Evolutionary conservation across 768 basidiomycete genomes (phyloP), one percentile per base, ranked within the genome.

Genomic region (Zangia roseola): DNA sequence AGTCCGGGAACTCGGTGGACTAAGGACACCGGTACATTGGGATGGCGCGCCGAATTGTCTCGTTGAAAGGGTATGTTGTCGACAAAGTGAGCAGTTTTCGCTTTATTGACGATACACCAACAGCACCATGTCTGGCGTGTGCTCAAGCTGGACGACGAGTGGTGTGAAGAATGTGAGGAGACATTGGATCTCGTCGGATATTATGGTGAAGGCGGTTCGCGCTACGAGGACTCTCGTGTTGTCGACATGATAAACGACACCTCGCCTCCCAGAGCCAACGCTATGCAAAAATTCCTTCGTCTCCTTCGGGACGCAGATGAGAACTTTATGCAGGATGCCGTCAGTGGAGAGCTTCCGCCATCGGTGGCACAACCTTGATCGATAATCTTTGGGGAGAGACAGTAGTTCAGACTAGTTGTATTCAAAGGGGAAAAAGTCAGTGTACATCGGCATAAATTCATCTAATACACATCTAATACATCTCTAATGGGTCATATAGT

Each of bases 121-220:
- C 36, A 69, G 67, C 63, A 54, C 31, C 83, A 88, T 49, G 73
- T 88, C 23, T 67, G 77, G 59, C 67, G 62, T 33, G 81, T 80
- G 8, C 68, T 88, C 42, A 68, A 70, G 17, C 59, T 84, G 30
- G 54, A 61, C 28, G 58, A 67, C 6, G 60, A 63, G 21, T 83
- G 76, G 70, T 72, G 74, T 3, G 59, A 71, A 10, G 72, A 73
- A 24, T 82, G 80, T 60, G 64, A 67, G 14, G 82, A 81, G 54
- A 80, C 77, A 6, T 63, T 81, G 40, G 40, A 47, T 10, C 76
- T 88, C 31, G 63, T 85, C 35, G 62, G 58, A 16, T 65, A 78
- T 44, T 88, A 87, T 56, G 86, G 86, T 3, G 73, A 75, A 24
- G 63, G 74, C 9, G 84, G 84, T 6, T 65, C 61, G 21, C 74